Conservation (phyloP, 179 eudicot species). For the Monotropa hypopitys region DNA sequence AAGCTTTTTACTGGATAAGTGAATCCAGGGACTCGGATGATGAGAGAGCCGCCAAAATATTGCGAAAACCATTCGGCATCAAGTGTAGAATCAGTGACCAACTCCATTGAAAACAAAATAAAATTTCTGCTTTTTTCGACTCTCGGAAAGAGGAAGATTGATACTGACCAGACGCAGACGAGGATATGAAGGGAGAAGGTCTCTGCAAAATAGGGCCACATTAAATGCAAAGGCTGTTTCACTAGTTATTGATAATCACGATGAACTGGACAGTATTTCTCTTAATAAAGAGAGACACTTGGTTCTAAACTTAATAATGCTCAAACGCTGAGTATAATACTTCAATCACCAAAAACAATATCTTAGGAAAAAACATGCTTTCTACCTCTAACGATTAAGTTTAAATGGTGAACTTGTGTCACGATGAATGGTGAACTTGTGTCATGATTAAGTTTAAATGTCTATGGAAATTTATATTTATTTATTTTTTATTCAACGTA, state of each 20-base stretch:
- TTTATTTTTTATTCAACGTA: too few relatives aligned
- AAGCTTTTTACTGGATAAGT: constrained; percentile 71
- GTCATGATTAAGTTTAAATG: too few relatives aligned
- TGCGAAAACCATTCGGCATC: constrained; percentile 93
- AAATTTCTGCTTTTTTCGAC: not conserved
- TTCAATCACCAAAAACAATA: not conserved
- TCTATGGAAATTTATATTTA: too few relatives aligned
- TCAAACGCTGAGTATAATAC: not conserved
- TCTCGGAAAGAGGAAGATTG: not conserved
- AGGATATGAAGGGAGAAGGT: constrained; percentile 76
- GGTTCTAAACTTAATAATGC: not conserved
- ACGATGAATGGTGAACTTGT: too few relatives aligned
- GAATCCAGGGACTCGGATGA: constrained; percentile 86
- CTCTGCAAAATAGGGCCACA: constrained; percentile 36
- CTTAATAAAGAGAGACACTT: not conserved
- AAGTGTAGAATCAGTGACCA: constrained; percentile 39
- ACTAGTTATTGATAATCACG: not conserved
- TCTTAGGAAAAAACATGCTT: not conserved
- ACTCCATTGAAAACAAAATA: not conserved
- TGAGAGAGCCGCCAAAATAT: constrained; percentile 93
- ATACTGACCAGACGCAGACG: constrained; percentile 68
- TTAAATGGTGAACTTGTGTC: too few relatives aligned
- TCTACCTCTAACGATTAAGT: not conserved
- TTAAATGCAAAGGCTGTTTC: not conserved
- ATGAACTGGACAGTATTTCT: not conserved